phyloP scores from a whole-genome alignment of 208 protist species.

The Angomonas ambiguus region DNA sequence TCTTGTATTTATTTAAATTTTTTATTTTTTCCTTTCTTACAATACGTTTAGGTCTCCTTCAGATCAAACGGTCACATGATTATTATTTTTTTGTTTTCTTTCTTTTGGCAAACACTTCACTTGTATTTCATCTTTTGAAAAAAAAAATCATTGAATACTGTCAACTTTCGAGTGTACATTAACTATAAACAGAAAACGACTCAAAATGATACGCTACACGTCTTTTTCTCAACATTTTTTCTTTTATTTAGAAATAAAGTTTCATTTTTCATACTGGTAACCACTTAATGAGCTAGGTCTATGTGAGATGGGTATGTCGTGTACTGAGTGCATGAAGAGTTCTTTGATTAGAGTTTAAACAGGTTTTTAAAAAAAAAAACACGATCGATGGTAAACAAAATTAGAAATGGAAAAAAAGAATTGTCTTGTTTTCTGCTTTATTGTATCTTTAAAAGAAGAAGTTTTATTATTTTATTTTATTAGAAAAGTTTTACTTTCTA shows the following conservation, averaged over 20 bases:
- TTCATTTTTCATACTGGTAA: too few relatives aligned
- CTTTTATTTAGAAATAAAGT: not conserved
- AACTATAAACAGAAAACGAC: conserved; percentile 11
- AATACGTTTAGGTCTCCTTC: not conserved
- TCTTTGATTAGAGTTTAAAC: too few relatives aligned
- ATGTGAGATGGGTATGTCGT: too few relatives aligned
- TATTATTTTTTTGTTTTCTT: conserved; percentile 5
- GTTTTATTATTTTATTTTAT: conserved; percentile 16
- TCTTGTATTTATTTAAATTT: conserved; percentile 8
- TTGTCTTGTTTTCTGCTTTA: too few relatives aligned
- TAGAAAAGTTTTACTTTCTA: not conserved
- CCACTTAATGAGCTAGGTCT: too few relatives aligned
- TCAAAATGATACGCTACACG: conserved; percentile 3
- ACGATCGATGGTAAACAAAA: too few relatives aligned
- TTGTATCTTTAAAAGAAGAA: too few relatives aligned
- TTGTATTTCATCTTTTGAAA: not conserved
- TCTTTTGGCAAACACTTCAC: conserved; percentile 1
- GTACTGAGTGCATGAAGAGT: too few relatives aligned
- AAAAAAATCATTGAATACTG: not conserved
- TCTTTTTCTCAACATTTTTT: too few relatives aligned
- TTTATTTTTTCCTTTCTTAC: not conserved
- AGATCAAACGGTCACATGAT: too few relatives aligned
- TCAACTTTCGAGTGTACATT: not conserved
- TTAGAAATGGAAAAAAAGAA: too few relatives aligned
- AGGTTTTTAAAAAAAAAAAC: too few relatives aligned